Conservation (phyloP, 441 rosid species). For the Populus tomentosa region DNA sequence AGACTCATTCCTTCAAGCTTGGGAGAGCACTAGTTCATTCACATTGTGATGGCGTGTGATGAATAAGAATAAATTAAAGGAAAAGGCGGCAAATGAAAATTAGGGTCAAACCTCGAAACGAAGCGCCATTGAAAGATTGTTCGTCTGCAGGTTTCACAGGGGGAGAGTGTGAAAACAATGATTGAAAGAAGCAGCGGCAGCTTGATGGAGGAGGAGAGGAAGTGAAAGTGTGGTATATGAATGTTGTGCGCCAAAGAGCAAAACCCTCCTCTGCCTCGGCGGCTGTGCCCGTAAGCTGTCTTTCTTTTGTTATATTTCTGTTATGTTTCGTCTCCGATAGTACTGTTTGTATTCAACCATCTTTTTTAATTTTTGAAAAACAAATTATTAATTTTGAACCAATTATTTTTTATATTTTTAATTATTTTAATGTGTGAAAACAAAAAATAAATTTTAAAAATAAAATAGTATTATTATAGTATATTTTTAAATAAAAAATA, state of each 20-base stretch:
- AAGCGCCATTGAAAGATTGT: slow-evolving; percentile 32
- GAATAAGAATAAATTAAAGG: neutral
- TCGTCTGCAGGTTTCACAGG: neutral
- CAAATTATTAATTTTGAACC: too few relatives aligned
- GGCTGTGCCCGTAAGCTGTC: neutral
- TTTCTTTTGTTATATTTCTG: neutral
- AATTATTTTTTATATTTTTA: too few relatives aligned
- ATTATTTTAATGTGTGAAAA: too few relatives aligned
- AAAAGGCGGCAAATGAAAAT: neutral
- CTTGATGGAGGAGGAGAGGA: neutral
- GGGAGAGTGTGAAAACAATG: neutral
- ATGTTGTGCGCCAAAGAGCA: neutral
- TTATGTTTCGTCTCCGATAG: neutral
- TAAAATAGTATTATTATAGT: too few relatives aligned
- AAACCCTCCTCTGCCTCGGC: neutral
- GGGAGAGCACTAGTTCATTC: neutral
- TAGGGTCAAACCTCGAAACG: slow-evolving; percentile 31
- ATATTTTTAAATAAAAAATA: too few relatives aligned
- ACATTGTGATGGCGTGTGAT: neutral
- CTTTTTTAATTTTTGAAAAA: too few relatives aligned
- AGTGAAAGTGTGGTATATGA: neutral
- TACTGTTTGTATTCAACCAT: too few relatives aligned
- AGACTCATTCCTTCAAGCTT: neutral
- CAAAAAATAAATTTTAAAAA: too few relatives aligned
- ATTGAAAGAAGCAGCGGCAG: neutral